Evolutionary conservation across 306 rosid genomes (phyloP).

Genomic region (Acacia confusa): DNA sequence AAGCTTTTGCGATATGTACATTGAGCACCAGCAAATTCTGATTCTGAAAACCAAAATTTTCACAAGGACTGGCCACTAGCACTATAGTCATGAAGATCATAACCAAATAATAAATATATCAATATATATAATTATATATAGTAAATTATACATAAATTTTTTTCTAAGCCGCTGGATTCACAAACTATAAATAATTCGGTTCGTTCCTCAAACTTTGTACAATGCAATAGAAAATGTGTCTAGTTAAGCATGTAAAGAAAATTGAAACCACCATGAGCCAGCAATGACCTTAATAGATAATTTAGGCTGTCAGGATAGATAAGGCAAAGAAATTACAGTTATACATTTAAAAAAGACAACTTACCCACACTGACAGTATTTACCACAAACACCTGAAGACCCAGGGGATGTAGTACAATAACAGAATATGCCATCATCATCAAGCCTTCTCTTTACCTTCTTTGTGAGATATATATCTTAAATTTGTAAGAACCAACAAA

Average conservation of each 20-base stretch:
- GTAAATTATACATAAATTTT: too few species aligned
- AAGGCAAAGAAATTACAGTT: not conserved
- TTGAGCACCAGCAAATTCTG: constrained; percentile 1
- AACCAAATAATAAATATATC: not conserved
- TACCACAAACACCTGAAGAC: constrained; percentile 70
- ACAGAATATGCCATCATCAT: constrained; percentile 96
- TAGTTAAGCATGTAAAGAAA: not conserved
- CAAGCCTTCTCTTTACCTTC: constrained; percentile 74
- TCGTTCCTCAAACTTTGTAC: not conserved
- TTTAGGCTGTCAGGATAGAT: not conserved
- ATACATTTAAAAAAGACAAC: constrained; percentile 18
- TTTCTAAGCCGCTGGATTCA: not conserved
- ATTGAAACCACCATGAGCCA: not conserved
- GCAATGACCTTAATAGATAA: not conserved
- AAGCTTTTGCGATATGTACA: not conserved
- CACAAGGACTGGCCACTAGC: constrained; percentile 10
- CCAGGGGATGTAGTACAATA: constrained; percentile 60
- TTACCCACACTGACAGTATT: constrained; percentile 97
- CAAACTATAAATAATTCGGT: not conserved
- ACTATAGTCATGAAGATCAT: not conserved
- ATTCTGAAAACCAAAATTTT: constrained; percentile 19
- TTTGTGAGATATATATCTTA: constrained; percentile 79
- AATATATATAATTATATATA: too few species aligned
- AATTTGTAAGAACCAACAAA: constrained; percentile 50
- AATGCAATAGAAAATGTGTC: not conserved